Evolutionary conservation across 768 basidiomycete genomes (phyloP), one percentile per base, ranked within the genome.

Genomic region (Pseudohyphozyma bogoriensis): DNA sequence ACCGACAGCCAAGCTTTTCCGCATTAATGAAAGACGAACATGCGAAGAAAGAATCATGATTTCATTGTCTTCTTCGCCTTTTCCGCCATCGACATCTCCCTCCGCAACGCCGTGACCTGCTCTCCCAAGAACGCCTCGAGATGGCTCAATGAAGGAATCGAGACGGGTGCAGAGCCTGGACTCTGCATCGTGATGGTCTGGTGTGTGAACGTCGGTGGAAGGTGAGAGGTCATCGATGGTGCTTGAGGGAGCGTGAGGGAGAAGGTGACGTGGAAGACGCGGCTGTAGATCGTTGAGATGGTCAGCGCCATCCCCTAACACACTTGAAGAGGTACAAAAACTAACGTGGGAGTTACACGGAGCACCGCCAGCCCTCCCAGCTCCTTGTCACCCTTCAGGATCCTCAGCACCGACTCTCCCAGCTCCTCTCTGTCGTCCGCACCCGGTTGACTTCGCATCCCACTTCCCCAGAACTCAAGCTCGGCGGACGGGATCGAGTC

Each of bases 301-400:
- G 22, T 35, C 1, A 55, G 33, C 20, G 29, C 16, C 1, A 12
- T 24, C 13, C 26, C 12, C 5, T 8, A 2, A 20, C 24, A 10
- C 12, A 24, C 1, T n/a, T 31, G 18, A 29, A 6, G 20, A 29
- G 5, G 22, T 16, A 5, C 29, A 40, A 36, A 18, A 11, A 44
- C 58, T 13, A 8, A 63, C 65, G 15, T 28, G 0, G 32, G 20
- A 5, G 37, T 56, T 1, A 60, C 11, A 4, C 56, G 39, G 20
- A 66, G 28, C 4, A 58, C 22, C 4, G 52, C 61, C 13, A 52
- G 56, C 6, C 65, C 62, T 1, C 65, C 65, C 3, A 66, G 51
- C 22, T 62, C 60, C 20, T 10, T 28, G 4, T 22, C 53, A 9
- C 65, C 65, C 1, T 33, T 10, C 5, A 63, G 5, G 22, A 58